These are phyloP conservation scores for Zopfia rhizophila DNA, from an alignment of 2,329 filamentous ascomycete species.

Conservation along the genomic window DNA sequence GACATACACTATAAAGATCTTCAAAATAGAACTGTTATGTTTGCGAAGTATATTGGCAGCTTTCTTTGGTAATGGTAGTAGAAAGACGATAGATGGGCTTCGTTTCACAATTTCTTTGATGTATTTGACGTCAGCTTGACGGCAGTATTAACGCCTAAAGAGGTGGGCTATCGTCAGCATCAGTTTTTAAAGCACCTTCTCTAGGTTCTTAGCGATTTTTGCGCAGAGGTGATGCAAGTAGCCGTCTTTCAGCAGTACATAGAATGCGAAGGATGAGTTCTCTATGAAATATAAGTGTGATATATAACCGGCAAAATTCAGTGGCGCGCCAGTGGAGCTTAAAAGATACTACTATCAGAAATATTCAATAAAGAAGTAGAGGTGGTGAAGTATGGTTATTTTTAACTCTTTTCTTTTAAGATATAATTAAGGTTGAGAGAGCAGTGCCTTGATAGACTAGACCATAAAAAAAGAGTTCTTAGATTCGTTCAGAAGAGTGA, in stretches of 20 bases:
- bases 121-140: conserved; percentile 59
- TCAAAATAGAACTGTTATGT: conserved; percentile 73
- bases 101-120: conserved; percentile 62
- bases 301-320: conserved; percentile 78
- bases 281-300: conserved; percentile 81
- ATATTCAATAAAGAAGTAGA: conserved; percentile 85
- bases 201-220: conserved; percentile 62
- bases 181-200: conserved; percentile 66
- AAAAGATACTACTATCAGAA: conserved; percentile 75
- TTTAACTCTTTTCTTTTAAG: conserved; percentile 75
- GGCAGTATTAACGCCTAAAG: conserved; percentile 70
- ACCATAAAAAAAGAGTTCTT: conserved; percentile 70
- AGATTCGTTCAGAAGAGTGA: conserved; percentile 73
- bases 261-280: conserved; percentile 79
- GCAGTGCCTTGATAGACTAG: conserved; percentile 70
- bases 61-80: conserved; percentile 69
- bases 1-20: conserved; percentile 75
- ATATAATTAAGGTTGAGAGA: conserved; percentile 76
- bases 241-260: conserved; percentile 75
- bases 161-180: conserved; percentile 77
- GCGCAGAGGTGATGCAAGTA: conserved; percentile 75
- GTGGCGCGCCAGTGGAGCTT: conserved; percentile 67
- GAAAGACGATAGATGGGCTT: conserved; percentile 71
- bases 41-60: conserved; percentile 66
- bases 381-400: conserved; percentile 76